phyloP scores from a whole-genome alignment of 768 basidiomycete genomes.

The Leccinellum rugosiceps region DNA sequence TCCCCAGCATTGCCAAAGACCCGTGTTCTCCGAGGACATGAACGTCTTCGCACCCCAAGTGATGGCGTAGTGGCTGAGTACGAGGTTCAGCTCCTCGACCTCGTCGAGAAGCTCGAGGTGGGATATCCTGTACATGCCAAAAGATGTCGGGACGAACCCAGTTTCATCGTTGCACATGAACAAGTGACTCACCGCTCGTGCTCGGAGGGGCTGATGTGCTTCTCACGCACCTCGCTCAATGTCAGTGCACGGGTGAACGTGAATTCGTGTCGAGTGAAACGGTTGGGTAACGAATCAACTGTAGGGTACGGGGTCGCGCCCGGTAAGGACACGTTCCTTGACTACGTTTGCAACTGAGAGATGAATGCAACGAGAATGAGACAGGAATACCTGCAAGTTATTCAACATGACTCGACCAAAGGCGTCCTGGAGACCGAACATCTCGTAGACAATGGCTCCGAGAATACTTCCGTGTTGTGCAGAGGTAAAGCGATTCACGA shows the following conservation, averaged over 20 bases:
- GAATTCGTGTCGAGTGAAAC: constrained; percentile 62
- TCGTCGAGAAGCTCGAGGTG: constrained; percentile 78
- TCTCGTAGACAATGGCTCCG: constrained; percentile 75
- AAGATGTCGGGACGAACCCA: not conserved
- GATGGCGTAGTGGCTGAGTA: constrained; percentile 44
- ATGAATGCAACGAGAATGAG: not conserved
- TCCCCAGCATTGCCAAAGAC: constrained; percentile 18
- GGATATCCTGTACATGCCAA: constrained; percentile 54
- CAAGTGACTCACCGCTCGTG: constrained; percentile 44
- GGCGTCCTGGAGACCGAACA: constrained; percentile 82
- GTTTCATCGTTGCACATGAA: not conserved
- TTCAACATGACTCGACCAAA: constrained; percentile 93
- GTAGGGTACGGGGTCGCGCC: constrained; percentile 65
- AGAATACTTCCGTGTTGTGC: constrained; percentile 24
- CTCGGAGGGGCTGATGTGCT: constrained; percentile 36
- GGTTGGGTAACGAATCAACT: constrained; percentile 45
- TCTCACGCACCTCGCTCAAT: constrained; percentile 43
- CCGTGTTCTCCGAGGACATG: not conserved
- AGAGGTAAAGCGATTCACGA: constrained; percentile 50
- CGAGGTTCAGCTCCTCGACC: constrained; percentile 89
- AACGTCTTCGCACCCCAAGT: constrained; percentile 50
- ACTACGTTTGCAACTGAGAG: constrained; percentile 36
- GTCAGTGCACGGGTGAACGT: constrained; percentile 22
- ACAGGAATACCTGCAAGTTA: constrained; percentile 66
- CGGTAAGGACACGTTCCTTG: constrained; percentile 68